phyloP scores from a whole-genome alignment of 2,329 filamentous ascomycete genomes.

The Ceratocystis variospora region DNA sequence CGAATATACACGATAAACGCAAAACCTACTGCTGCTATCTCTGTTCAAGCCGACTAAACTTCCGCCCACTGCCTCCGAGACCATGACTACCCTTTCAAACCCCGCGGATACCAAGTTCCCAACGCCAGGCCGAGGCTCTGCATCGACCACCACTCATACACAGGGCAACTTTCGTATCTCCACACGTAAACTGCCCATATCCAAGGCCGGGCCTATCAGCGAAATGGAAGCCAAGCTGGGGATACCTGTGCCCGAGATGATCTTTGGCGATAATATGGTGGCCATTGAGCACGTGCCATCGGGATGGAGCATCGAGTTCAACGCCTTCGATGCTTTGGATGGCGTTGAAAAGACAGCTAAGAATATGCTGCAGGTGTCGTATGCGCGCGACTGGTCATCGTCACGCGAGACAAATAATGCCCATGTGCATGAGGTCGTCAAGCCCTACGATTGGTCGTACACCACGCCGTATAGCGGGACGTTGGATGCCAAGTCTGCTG shows the following conservation, averaged over 20 bases:
- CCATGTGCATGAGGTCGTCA: conserved; percentile 84
- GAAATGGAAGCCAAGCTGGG: conserved; percentile 63
- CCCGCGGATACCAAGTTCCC: conserved; percentile 42
- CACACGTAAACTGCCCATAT: conserved; percentile 84
- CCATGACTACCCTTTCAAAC: conserved; percentile 19
- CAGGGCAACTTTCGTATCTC: conserved; percentile 60
- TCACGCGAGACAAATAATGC: conserved; percentile 61
- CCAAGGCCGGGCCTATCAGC: conserved; percentile 82
- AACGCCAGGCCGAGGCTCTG: conserved; percentile 34
- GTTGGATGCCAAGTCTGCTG: conserved; percentile 28
- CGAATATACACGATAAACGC: background rate
- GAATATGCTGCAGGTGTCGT: conserved; percentile 83
- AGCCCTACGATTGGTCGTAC: conserved; percentile 97
- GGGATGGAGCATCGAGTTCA: conserved; percentile 71
- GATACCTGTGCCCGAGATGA: conserved; percentile 95
- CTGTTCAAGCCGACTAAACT: background rate
- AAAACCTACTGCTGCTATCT: too few relatives aligned
- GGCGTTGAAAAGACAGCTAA: conserved; percentile 84
- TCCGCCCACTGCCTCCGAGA: background rate
- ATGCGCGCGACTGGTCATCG: conserved; percentile 71
- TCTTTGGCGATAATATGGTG: conserved; percentile 90
- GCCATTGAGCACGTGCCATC: conserved; percentile 56
- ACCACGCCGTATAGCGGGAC: conserved; percentile 76
- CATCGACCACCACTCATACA: conserved; percentile 42
- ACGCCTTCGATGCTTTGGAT: conserved; percentile 76